A percentile compares a stretch with the other conserved stretches of the same genome.
Evolutionary conservation across 2,329 filamentous ascomycete species (phyloP).

Genomic region (Colletotrichum sp.): DNA sequence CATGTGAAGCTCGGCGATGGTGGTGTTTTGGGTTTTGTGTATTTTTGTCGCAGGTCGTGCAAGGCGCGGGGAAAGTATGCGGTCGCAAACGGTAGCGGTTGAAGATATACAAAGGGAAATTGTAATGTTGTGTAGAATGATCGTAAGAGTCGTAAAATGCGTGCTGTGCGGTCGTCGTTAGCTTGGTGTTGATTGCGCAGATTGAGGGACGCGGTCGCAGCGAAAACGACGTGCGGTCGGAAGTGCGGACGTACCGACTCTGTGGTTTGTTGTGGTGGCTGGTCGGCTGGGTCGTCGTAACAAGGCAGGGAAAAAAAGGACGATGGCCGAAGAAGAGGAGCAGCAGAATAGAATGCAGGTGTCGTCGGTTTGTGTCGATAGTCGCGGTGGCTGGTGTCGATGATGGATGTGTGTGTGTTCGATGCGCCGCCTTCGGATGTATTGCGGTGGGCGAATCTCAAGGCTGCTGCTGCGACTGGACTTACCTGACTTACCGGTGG

Average conservation of each 20-base stretch:
- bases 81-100: slow-evolving; percentile 7
- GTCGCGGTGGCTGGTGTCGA: neutral
- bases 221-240: neutral
- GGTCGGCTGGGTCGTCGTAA: neutral
- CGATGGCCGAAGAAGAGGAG: neutral
- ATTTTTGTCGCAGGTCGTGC: neutral
- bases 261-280: neutral
- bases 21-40: neutral
- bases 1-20: slow-evolving; percentile 10
- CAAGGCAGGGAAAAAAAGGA: neutral
- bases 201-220: neutral
- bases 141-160: slow-evolving; percentile 13
- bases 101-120: slow-evolving; percentile 17
- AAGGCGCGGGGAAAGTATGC: neutral
- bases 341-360: neutral
- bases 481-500: neutral
- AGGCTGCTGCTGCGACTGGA: neutral
- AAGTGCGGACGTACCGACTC: slow-evolving; percentile 9
- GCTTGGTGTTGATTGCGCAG: neutral
- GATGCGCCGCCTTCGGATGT: neutral
- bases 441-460: neutral
- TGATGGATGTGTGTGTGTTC: neutral
- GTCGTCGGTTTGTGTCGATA: neutral
- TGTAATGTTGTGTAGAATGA: neutral
- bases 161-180: slow-evolving; percentile 3